Evolutionary conservation across 2,329 filamentous ascomycete genomes (phyloP), one percentile per base, ranked within the genome.

Genomic region (Scedosporium aurantiacum): DNA sequence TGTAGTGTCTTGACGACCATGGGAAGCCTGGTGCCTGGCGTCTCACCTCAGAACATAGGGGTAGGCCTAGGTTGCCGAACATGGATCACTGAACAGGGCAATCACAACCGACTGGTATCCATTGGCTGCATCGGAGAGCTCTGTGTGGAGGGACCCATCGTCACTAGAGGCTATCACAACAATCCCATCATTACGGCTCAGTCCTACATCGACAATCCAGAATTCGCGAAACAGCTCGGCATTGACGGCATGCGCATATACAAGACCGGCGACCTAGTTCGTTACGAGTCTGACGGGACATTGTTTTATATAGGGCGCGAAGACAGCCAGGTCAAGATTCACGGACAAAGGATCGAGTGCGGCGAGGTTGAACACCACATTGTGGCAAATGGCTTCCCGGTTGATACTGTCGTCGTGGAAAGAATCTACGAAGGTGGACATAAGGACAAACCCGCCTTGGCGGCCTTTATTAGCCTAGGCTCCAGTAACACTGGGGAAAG

Each of bases 291-390:
- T 1, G 72, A 78, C 60, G 74, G 75, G 2, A 66, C 68, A 27
- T 66, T 80, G 10, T 65, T 72, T 0, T 79, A 75, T 60, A 67
- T 79, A 55, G 80, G 79, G 54, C 73, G 82, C 25, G 80, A 79
- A 64, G 81, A 84, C 64, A 75, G 74, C 0, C 81, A 84, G 66
- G 75, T 84, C 56, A 85, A 85, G 67, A 68, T 84, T 16, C 74
- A 77, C 28, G 84, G 84, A 27, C 82, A 78, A 63, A 69, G 80
- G 59, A 73, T 82, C 58, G 84, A 79, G 69, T 71, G 79, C 18
- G 60, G 56, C 5, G 66, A 66, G 61, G 60, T 68, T 8, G 67
- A 68, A 37, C 59, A 61, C 37, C 47, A 37, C 10, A 37, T 37
- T 37, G 32, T 37, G 32, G 32, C 32, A 6, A 37, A 37, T 12